Percentiles rank a stretch among this genome's conserved stretches.
Evolutionary conservation across 2,329 filamentous ascomycete genomes (phyloP).

Genomic region (Trichoderma koningiopsis): DNA sequence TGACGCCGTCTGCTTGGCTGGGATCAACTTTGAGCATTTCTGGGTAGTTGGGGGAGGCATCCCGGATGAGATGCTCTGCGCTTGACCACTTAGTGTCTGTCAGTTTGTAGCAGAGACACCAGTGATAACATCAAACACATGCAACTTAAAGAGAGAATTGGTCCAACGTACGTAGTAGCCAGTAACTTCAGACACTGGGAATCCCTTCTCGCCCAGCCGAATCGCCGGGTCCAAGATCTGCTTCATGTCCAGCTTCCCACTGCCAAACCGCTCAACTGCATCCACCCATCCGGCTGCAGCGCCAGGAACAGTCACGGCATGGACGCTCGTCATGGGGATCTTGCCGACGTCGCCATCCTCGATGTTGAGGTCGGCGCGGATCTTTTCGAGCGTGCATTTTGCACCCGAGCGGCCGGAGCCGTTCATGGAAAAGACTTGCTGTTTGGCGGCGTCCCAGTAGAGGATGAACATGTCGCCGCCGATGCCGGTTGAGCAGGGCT

Average conservation of each 20-base stretch:
- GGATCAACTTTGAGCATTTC: constrained; percentile 86
- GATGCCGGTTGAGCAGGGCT: constrained; percentile 90
- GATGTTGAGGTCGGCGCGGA: constrained; percentile 70
- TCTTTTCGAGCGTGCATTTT: constrained; percentile 67
- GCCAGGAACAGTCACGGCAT: constrained; percentile 84
- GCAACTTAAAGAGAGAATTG: too few species aligned
- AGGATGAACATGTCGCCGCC: constrained; percentile 97
- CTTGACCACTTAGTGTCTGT: constrained; percentile 64
- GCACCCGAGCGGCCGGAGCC: constrained; percentile 83
- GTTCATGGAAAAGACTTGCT: constrained; percentile 83
- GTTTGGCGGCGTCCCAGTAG: constrained; percentile 81
- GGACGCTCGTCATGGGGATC: constrained; percentile 76
- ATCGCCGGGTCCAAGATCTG: constrained; percentile 84
- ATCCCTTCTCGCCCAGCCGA: constrained; percentile 82
- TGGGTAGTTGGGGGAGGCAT: constrained; percentile 79
- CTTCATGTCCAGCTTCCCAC: constrained; percentile 74
- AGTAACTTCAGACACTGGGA: constrained; percentile 82
- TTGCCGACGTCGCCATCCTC: constrained; percentile 55
- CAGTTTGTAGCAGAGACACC: neutral
- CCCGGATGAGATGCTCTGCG: constrained; percentile 64
- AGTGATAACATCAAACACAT: neutral
- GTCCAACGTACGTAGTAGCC: constrained; percentile 62
- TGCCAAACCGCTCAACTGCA: constrained; percentile 83
- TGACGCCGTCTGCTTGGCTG: constrained; percentile 65
- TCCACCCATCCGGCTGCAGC: constrained; percentile 94